phyloP scores from a whole-genome alignment of 768 basidiomycete genomes.

The Lentinula sp. region DNA sequence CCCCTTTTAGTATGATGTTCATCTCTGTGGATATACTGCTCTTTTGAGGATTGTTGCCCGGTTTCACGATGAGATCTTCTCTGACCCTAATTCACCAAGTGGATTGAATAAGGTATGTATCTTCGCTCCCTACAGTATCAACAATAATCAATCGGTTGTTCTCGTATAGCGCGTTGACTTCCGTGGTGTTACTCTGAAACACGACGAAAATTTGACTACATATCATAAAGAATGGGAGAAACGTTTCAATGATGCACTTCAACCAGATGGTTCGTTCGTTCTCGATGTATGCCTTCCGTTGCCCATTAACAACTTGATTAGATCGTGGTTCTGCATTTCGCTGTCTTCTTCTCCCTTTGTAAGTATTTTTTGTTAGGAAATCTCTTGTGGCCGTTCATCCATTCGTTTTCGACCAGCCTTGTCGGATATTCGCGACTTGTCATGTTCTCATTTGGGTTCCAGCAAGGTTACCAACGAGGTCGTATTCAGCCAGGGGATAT shows the following conservation, averaged over 20 bases:
- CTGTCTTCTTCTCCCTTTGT: slow-evolving; percentile 70
- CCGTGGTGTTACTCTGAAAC: slow-evolving; percentile 51
- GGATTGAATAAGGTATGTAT: slow-evolving; percentile 60
- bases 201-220: slow-evolving; percentile 49
- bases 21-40: slow-evolving; percentile 68
- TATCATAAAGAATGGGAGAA: slow-evolving; percentile 66
- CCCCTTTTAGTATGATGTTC: slow-evolving; percentile 56
- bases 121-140: background rate
- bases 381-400: background rate
- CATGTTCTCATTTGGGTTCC: slow-evolving; percentile 85
- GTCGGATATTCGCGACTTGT: slow-evolving; percentile 75
- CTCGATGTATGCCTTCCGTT: background rate
- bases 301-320: slow-evolving; percentile 17
- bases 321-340: slow-evolving; percentile 59
- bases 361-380: background rate
- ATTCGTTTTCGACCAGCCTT: slow-evolving; percentile 36
- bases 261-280: slow-evolving; percentile 41
- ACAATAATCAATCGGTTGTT: background rate
- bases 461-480: slow-evolving; percentile 72
- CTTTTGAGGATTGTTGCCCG: slow-evolving; percentile 64
- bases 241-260: slow-evolving; percentile 55
- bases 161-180: slow-evolving; percentile 58
- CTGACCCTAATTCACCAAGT: slow-evolving; percentile 58
- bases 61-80: slow-evolving; percentile 76
- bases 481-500: slow-evolving; percentile 57